A percentile compares a stretch with the other conserved stretches of the same genome.
These are phyloP conservation scores for Persicaria maculosa DNA, from an alignment of 148 eudicot species.

Conservation along the genomic window DNA sequence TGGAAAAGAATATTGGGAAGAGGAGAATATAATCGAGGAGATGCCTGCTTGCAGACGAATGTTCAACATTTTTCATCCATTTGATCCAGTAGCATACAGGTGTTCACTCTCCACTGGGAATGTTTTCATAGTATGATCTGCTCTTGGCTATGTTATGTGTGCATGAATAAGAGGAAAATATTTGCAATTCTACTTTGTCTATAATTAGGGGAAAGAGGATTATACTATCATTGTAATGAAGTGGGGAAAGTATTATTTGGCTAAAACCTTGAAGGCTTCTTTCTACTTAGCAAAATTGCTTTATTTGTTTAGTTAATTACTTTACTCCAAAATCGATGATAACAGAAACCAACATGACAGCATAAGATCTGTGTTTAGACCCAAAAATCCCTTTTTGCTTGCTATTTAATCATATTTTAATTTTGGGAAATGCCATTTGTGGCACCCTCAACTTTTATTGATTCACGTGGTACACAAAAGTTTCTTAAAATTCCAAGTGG, in stretches of 20 bases:
- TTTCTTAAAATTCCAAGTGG: no score
- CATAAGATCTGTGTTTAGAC: neutral
- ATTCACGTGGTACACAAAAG: no score
- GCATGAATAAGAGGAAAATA: neutral
- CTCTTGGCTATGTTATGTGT: neutral
- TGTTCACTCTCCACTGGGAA: conserved; percentile 14
- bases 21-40: conserved; percentile 78
- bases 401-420: neutral
- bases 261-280: neutral
- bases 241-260: neutral
- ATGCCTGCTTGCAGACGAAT: conserved; percentile 88
- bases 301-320: neutral
- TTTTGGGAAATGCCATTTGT: no score
- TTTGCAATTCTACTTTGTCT: neutral
- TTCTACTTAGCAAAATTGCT: neutral
- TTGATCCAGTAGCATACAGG: conserved; percentile 99
- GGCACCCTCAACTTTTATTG: no score
- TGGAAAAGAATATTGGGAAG: conserved; percentile 83
- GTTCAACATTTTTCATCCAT: conserved; percentile 98
- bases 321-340: neutral
- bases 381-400: neutral
- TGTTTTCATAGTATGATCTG: neutral
- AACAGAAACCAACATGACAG: neutral
- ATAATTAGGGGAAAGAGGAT: neutral
- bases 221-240: neutral